These are phyloP conservation scores for Westerdykella aurantiaca DNA, from an alignment of 2,329 filamentous ascomycete genomes.

Conservation along the genomic window DNA sequence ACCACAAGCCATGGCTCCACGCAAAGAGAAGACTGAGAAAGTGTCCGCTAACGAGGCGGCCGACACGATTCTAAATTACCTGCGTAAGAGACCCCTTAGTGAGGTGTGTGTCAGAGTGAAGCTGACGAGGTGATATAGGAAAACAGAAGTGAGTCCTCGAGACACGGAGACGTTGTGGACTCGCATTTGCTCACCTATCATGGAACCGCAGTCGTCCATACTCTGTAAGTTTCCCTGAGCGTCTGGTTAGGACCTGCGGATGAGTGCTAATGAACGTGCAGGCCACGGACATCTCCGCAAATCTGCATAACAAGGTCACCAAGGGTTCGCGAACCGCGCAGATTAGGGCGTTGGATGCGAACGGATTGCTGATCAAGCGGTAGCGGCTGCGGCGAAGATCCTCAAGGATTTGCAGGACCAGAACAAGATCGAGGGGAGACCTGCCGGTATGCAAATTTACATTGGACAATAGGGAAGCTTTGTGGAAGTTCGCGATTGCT, in stretches of 20 bases:
- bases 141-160: conserved; percentile 43
- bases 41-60: conserved; percentile 33
- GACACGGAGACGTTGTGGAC: neutral
- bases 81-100: conserved; percentile 38
- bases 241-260: neutral
- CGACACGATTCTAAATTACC: conserved; percentile 46
- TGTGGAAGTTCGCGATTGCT: neutral
- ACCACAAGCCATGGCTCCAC: conserved; percentile 27
- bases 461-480: neutral
- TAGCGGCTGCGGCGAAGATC: conserved; percentile 54
- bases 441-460: conserved; percentile 41
- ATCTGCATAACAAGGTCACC: conserved; percentile 56
- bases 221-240: conserved; percentile 38
- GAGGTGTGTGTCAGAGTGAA: neutral
- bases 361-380: conserved; percentile 7
- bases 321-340: conserved; percentile 39
- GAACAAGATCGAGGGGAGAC: conserved; percentile 53
- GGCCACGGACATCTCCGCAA: conserved; percentile 55
- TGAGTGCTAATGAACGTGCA: conserved; percentile 4
- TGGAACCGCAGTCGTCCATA: conserved; percentile 48
- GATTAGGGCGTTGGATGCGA: neutral
- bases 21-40: conserved; percentile 36
- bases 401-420: conserved; percentile 59
- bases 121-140: conserved; percentile 27
- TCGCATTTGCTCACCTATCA: neutral